Conservation (phyloP, 192 early-diverging fungal species). For the Dispira simplex region DNA sequence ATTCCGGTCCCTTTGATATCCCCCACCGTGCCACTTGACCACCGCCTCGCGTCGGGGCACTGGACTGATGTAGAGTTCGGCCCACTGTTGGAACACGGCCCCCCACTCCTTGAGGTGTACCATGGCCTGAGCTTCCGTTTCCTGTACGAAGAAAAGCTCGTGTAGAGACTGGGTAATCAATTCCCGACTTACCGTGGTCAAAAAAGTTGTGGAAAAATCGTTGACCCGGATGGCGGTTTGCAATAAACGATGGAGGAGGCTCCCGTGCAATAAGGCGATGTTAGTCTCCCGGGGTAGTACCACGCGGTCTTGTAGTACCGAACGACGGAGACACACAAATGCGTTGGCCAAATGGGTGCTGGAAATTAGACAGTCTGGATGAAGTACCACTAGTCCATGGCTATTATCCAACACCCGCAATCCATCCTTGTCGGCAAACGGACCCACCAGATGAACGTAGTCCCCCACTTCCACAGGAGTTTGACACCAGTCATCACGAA, state of each 20-base stretch:
- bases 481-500: constrained; percentile 56
- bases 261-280: constrained; percentile 55
- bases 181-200: constrained; percentile 28
- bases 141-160: constrained; percentile 55
- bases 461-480: constrained; percentile 42
- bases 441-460: constrained; percentile 39
- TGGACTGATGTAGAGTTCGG: constrained; percentile 24
- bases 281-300: constrained; percentile 23
- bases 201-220: constrained; percentile 35
- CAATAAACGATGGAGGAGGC: constrained; percentile 67
- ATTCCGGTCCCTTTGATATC: background rate
- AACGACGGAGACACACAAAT: constrained; percentile 59
- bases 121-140: constrained; percentile 35
- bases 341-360: constrained; percentile 60
- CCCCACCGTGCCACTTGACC: constrained; percentile 5
- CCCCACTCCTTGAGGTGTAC: constrained; percentile 31
- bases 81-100: constrained; percentile 35
- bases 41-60: constrained; percentile 13
- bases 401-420: constrained; percentile 38
- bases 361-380: constrained; percentile 71
- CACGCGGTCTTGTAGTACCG: constrained; percentile 56
- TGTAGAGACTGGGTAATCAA: constrained; percentile 37
- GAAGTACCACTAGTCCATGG: constrained; percentile 44
- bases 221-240: constrained; percentile 42
- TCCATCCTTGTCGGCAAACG: constrained; percentile 12